Evolutionary conservation across 352 stramenopile genomes (phyloP), one percentile per base, ranked within the genome.

Genomic region (Blastocystis sp.): DNA sequence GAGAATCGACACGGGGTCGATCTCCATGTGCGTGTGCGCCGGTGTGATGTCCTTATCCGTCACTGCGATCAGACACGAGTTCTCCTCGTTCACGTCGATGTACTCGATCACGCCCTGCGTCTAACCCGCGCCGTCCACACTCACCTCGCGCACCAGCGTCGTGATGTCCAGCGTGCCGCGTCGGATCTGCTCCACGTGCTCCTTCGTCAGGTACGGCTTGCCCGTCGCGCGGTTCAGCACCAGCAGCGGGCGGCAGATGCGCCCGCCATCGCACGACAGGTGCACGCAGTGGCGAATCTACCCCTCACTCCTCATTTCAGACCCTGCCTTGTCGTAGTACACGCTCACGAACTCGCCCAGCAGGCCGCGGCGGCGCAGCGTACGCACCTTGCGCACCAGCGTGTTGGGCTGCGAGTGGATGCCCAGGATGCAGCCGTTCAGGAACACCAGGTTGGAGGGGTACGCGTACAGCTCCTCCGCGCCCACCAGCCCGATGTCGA

Each of bases 1-100:
- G 3, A 99, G 90, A 63, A 99, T 97, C 34, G 96, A 99, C 70
- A 99, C 95, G 0, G 97, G 97, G 90, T 99, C 97, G 89, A 99
- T 98, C 90, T 99, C 97, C 87, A 99, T 92, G 91, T 99, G 97
- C 40, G 97, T 99, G 82, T 95, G 96, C 14, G 94, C 92, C 54
- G 93, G 91, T 40, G 93, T 94, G 70, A 97, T 95, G 60, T 96
- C 93, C 2, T 61, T 84, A 76, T 93, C 90, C 68, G 95, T 94
- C 19, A 99, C 92, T 7, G 96, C 95, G 65, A 99, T 96, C 60
- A 98, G 92, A 90, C 97, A 99, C 87, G 99, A 99, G 91, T 99
- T 99, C 90, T 99, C 96, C 92, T 99, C 97, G 90, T 99, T 99
- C 87, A 99, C 97, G 91, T 99, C 97, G 40, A 99, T 95, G 91